Conservation (phyloP, 192 early-diverging fungal genomes). For the Dissophora globulifera region DNA sequence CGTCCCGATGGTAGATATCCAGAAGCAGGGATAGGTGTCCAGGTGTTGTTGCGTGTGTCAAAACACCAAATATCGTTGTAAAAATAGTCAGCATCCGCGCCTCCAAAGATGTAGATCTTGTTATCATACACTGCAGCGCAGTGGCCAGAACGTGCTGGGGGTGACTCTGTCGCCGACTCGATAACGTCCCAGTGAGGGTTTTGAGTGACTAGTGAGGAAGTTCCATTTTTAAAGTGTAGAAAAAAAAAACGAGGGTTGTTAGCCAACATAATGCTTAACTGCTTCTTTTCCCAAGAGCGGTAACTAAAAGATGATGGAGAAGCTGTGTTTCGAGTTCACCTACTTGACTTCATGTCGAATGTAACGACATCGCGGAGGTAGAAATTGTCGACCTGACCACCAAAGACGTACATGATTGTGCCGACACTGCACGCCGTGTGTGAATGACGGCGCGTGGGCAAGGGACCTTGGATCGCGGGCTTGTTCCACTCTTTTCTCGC, state of each 20-base stretch:
- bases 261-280: too few species aligned
- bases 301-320: slow-evolving; percentile 4
- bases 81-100: slow-evolving; percentile 58
- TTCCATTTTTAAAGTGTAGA: too few species aligned
- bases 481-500: slow-evolving; percentile 43
- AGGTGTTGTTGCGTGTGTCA: slow-evolving; percentile 53
- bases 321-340: not conserved
- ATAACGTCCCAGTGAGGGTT: slow-evolving; percentile 50
- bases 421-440: slow-evolving; percentile 58
- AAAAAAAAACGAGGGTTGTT: too few species aligned
- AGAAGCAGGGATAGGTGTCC: slow-evolving; percentile 56
- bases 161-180: slow-evolving; percentile 44
- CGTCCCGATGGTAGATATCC: slow-evolving; percentile 63
- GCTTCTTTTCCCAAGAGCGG: not conserved
- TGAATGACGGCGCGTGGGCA: slow-evolving; percentile 53
- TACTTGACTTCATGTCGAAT: slow-evolving; percentile 64
- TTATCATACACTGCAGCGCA: slow-evolving; percentile 35
- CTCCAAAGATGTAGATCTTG: slow-evolving; percentile 62
- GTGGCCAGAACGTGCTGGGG: slow-evolving; percentile 44
- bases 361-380: slow-evolving; percentile 60
- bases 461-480: slow-evolving; percentile 38
- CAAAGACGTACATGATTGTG: slow-evolving; percentile 65
- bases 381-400: slow-evolving; percentile 59
- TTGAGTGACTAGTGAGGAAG: slow-evolving; percentile 33
- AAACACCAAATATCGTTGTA: slow-evolving; percentile 70